These are phyloP conservation scores for Elongisporangium undulatum DNA, from an alignment of 352 stramenopile species.

Conservation along the genomic window DNA sequence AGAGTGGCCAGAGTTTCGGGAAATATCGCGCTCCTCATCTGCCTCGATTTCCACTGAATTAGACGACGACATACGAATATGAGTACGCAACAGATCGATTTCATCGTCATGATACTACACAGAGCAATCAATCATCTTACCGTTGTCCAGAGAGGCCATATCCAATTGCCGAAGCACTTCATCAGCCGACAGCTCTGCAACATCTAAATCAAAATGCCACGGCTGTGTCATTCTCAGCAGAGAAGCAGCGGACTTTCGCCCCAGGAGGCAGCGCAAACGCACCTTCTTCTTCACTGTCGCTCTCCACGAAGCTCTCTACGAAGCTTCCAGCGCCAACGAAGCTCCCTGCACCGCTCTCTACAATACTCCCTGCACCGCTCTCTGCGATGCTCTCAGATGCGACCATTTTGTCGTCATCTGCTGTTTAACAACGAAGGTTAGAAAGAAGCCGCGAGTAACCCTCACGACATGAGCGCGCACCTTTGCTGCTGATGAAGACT, in stretches of 20 bases:
- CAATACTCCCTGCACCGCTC: neutral
- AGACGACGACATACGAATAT: neutral
- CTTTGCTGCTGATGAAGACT: neutral
- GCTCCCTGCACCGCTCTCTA: neutral
- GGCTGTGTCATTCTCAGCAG: neutral
- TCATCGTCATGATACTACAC: neutral
- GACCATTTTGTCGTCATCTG: neutral
- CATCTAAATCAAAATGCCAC: constrained; percentile 1
- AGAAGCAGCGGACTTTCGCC: neutral
- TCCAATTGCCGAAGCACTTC: constrained; percentile 34
- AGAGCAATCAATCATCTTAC: neutral
- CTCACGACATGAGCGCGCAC: neutral
- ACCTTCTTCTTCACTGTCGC: neutral
- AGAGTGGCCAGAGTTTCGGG: neutral
- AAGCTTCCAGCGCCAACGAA: neutral
- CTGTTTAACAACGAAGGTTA: neutral
- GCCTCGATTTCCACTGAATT: neutral
- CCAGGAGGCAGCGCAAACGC: neutral
- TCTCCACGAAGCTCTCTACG: neutral
- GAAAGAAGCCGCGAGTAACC: too few relatives aligned
- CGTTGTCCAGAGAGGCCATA: constrained; percentile 5
- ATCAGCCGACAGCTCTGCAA: constrained; percentile 17
- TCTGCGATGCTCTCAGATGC: neutral
- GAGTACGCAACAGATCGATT: neutral
- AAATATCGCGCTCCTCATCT: neutral